Evolutionary conservation across 1,139 yeast species (phyloP).

Genomic region (Blastobotrys elegans): DNA sequence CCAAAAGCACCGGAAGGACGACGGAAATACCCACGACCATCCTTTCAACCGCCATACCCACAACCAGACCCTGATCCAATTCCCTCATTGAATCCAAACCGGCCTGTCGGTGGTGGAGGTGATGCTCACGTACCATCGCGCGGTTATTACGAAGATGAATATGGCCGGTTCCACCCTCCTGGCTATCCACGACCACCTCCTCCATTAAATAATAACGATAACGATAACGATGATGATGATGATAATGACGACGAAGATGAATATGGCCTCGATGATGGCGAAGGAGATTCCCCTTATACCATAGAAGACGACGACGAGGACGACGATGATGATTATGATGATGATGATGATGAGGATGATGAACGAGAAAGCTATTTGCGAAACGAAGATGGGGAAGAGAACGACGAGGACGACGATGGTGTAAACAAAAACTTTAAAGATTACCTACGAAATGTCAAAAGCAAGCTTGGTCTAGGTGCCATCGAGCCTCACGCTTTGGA

Average conservation of each 20-base stretch:
- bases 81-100: constrained; percentile 3
- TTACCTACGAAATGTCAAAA: background rate
- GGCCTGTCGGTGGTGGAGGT: too few species aligned
- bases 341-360: background rate
- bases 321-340: background rate
- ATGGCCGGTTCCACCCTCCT: constrained; percentile 7
- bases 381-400: background rate
- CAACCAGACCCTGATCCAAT: background rate
- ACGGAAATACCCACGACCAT: background rate
- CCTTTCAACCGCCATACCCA: background rate
- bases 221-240: constrained; percentile 2
- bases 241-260: constrained; percentile 7
- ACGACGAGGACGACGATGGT: background rate
- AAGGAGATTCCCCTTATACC: background rate
- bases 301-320: background rate
- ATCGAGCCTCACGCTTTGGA: background rate
- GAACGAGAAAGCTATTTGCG: too few species aligned
- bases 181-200: background rate
- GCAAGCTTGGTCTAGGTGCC: background rate
- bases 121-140: background rate
- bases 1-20: constrained; percentile 1
- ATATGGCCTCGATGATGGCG: constrained; percentile 11
- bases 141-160: constrained; percentile 6
- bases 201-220: background rate
- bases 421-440: background rate